Evolutionary conservation across 2,329 filamentous ascomycete genomes (phyloP), one percentile per base, ranked within the genome.

Genomic region (Fusarium sp.): DNA sequence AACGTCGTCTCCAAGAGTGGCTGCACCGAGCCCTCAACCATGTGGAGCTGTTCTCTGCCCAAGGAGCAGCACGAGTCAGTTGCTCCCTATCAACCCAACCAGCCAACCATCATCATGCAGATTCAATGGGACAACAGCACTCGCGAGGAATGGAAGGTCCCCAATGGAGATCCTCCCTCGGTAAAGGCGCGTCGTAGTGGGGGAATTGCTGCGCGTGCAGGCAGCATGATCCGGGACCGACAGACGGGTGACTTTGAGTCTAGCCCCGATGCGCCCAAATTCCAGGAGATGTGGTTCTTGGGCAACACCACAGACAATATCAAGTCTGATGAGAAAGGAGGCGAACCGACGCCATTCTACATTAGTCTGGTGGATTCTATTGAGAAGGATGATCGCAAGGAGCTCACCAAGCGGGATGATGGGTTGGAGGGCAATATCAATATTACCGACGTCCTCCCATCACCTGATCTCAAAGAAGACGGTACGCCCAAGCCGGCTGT

Each of bases 261-360:
- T 0, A 80, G 83, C 2, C 91, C 91, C 0, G 74, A 82, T 2
- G 84, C 90, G 4, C 91, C 91, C 0, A 82, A 81, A n/a, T 83
- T 88, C 28, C 83, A 89, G 40, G 95, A 98, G 64, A 91, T 94
- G 80, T 87, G 83, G 66, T 97, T 98, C 75, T 80, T 98, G 8
- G 94, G 95, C 6, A 93, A 94, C 76, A 95, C 93, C 0, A 97
- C 94, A 0, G 95, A 98, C 75, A 86, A 87, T 0, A 89, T 93
- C 66, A 84, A 87, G 12, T 85, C 86, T 0, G 75, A 87, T 43
- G 82, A 90, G 5, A 97, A 95, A 78, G 90, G 91, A 1, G 95
- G 95, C 69, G 95, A 97, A 81, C 87, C 91, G 9, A 97, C 95
- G 0, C 95, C 95, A 0, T 97, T 98, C 80, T 97, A 92, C 78